Conservation (phyloP, 2,329 filamentous ascomycete species). For the Orbilia brochopaga region DNA sequence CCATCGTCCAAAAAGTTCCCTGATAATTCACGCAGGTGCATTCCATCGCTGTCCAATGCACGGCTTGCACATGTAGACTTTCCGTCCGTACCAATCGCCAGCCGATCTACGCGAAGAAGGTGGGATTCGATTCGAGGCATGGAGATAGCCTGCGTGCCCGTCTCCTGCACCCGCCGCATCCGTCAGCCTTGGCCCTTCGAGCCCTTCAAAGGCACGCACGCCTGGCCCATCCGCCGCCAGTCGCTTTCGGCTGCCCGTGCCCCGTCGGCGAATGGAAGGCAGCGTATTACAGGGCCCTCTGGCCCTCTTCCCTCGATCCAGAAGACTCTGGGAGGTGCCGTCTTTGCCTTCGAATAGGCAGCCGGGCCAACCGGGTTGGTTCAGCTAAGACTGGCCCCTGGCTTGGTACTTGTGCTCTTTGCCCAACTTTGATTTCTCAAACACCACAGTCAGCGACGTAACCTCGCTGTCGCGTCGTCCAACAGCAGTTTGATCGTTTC, state of each 20-base stretch:
- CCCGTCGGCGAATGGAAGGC: slow-evolving; percentile 29
- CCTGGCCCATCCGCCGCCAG: background rate
- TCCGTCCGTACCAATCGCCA: slow-evolving; percentile 5
- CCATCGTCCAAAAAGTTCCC: slow-evolving; percentile 22
- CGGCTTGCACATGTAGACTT: background rate
- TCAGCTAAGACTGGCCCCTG: slow-evolving; percentile 3
- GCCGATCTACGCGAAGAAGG: slow-evolving; percentile 5
- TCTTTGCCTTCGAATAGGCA: background rate
- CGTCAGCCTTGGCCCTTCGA: slow-evolving; percentile 20
- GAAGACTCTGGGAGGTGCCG: background rate
- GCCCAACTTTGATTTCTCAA: too few species aligned
- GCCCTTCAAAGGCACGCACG: background rate
- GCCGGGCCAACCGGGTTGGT: background rate
- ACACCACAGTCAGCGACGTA: too few species aligned
- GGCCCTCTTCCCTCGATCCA: background rate
- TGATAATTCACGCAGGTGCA: slow-evolving; percentile 25
- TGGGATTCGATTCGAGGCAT: slow-evolving; percentile 5
- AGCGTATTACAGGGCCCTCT: background rate
- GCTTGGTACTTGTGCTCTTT: background rate
- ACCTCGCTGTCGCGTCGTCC: too few species aligned
- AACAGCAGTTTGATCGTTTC: too few species aligned
- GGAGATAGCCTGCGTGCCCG: background rate
- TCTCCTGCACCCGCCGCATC: slow-evolving; percentile 22
- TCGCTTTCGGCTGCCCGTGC: slow-evolving; percentile 27
- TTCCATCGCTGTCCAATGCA: background rate